Percentiles rank a stretch among this genome's conserved stretches.
phyloP scores from a whole-genome alignment of 139 green algal genomes.

The Haematococcus lacustris region DNA sequence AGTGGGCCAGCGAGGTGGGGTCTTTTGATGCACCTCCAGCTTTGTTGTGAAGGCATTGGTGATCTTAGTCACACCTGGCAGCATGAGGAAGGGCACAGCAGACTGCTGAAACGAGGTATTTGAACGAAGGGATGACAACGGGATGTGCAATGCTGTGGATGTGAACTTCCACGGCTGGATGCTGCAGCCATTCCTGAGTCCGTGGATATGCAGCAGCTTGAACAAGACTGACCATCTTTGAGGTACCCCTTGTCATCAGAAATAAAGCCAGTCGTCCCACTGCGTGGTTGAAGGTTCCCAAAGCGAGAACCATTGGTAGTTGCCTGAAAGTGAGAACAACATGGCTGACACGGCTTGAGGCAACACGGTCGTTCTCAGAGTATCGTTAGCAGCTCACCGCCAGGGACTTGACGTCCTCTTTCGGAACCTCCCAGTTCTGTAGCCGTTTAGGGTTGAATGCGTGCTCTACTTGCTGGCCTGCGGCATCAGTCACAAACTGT shows the following conservation, averaged over 20 bases:
- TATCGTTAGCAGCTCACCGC: not conserved
- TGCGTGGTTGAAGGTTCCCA: constrained; percentile 18
- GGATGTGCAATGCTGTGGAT: no score
- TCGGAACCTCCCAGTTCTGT: constrained; percentile 19
- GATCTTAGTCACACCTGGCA: constrained; percentile 20
- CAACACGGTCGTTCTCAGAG: not conserved
- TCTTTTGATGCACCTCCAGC: not conserved
- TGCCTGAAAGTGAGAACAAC: constrained; percentile 3
- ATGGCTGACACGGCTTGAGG: not conserved
- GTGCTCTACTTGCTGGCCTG: constrained; percentile 23
- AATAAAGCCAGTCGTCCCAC: constrained; percentile 28
- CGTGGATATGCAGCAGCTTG: no score
- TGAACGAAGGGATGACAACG: no score
- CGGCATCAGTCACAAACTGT: no score
- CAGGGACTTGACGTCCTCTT: not conserved
- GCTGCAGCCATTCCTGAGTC: no score
- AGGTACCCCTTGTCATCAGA: constrained; percentile 39
- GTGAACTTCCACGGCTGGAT: no score
- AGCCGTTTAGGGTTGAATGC: constrained; percentile 19
- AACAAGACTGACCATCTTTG: constrained; percentile 6
- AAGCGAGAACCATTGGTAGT: not conserved
- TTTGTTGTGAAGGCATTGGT: constrained; percentile 19
- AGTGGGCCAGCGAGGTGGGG: constrained; percentile 1
- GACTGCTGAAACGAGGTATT: no score
- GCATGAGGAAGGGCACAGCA: no score